These are phyloP conservation scores for Tricholoma saponaceum DNA, from an alignment of 768 basidiomycete genomes.

Conservation along the genomic window DNA sequence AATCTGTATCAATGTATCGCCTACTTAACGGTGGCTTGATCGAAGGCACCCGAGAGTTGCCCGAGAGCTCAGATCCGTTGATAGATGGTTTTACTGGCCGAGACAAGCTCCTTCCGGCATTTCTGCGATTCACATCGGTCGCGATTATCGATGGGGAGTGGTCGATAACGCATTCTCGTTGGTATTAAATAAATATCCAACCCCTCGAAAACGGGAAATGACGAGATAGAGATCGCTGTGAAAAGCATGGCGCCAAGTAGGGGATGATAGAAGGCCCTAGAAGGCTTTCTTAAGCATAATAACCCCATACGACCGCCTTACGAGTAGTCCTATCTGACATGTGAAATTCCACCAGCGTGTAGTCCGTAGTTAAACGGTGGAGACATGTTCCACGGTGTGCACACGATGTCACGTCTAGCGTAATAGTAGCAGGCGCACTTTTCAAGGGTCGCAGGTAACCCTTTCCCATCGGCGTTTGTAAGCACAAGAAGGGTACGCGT, in stretches of 20 bases:
- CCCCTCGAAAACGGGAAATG: neutral
- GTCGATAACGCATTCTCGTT: conserved; percentile 2
- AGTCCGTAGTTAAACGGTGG: neutral
- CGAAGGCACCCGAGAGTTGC: conserved; percentile 4
- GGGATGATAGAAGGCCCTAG: neutral
- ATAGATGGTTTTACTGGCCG: conserved; percentile 4
- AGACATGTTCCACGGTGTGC: neutral
- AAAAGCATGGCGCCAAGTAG: neutral
- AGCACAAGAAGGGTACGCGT: neutral
- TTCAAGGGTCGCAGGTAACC: neutral
- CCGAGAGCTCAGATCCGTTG: conserved; percentile 10
- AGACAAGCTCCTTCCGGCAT: neutral
- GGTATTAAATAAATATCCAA: neutral
- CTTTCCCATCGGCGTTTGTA: neutral
- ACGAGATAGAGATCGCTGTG: neutral
- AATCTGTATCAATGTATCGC: no score
- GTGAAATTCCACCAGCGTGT: neutral
- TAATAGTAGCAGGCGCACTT: neutral
- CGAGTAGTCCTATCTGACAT: neutral
- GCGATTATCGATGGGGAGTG: conserved; percentile 15
- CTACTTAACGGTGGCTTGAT: neutral
- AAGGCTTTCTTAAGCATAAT: neutral
- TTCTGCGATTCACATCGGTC: neutral
- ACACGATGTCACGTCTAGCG: neutral
- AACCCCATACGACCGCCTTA: neutral